These are phyloP conservation scores for Candida sp. DNA, from an alignment of 1,139 yeast species.

Conservation along the genomic window DNA sequence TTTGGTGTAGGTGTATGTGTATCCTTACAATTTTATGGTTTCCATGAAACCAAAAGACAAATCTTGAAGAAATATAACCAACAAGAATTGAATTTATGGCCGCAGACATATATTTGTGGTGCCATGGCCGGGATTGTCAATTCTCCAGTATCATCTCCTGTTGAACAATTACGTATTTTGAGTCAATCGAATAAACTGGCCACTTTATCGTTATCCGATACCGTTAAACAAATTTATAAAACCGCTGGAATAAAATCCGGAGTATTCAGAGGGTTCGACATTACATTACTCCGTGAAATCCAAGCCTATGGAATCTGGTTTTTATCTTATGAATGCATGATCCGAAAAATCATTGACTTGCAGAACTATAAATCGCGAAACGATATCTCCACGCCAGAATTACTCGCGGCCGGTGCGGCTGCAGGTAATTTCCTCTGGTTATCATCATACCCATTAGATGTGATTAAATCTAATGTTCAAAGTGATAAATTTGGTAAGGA, in stretches of 20 bases:
- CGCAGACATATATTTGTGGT: conserved; percentile 70
- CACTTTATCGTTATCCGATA: conserved; percentile 32
- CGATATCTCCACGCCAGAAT: conserved; percentile 58
- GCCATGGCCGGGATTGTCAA: conserved; percentile 78
- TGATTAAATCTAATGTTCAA: conserved; percentile 67
- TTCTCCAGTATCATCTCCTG: conserved; percentile 69
- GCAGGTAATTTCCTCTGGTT: conserved; percentile 78
- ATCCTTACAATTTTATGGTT: conserved; percentile 71
- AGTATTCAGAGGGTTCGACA: conserved; percentile 55
- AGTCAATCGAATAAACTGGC: conserved; percentile 56
- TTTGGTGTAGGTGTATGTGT: conserved; percentile 73
- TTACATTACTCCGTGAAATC: conserved; percentile 64
- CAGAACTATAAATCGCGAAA: conserved; percentile 39
- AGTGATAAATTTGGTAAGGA: conserved; percentile 54
- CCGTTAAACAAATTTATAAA: conserved; percentile 40
- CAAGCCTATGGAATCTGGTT: conserved; percentile 89
- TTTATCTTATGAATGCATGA: conserved; percentile 62
- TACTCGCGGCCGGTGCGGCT: conserved; percentile 60
- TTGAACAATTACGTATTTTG: conserved; percentile 71
- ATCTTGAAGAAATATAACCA: conserved; percentile 29
- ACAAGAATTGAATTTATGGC: conserved; percentile 45
- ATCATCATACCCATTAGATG: conserved; percentile 69
- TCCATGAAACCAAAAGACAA: conserved; percentile 72
- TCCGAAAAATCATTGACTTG: conserved; percentile 35
- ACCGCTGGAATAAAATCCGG: conserved; percentile 49